A percentile compares a stretch with the other conserved stretches of the same genome.
phyloP scores from a whole-genome alignment of 2,329 filamentous ascomycete species.

The Paracorniculantispora psalliotae region DNA sequence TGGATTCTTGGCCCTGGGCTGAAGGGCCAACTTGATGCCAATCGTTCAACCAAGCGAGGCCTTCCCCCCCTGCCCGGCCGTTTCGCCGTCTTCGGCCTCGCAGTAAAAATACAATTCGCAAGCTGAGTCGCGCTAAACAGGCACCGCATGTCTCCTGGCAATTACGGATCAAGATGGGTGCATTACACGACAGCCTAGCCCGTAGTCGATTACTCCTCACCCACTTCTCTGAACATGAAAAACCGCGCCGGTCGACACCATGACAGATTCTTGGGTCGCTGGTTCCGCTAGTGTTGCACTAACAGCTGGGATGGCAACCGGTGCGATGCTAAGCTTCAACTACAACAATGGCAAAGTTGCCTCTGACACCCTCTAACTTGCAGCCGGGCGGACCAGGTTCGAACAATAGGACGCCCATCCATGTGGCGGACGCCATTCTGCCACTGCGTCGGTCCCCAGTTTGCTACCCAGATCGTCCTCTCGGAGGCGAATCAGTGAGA shows the following conservation, averaged over 20 bases:
- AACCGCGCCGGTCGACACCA: not conserved
- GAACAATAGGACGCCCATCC: not conserved
- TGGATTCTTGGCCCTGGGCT: constrained; percentile 8
- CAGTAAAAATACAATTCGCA: not conserved
- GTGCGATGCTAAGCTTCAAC: not conserved
- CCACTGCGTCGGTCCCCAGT: constrained; percentile 1
- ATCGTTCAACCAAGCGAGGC: not conserved
- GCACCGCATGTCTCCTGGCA: not conserved
- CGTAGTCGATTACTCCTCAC: not conserved
- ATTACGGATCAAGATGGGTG: constrained; percentile 1
- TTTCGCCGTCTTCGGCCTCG: constrained; percentile 2
- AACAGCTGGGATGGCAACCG: not conserved
- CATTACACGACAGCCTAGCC: not conserved
- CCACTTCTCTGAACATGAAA: not conserved
- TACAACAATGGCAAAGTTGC: not conserved
- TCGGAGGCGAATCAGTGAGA: constrained; percentile 32
- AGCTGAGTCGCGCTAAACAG: constrained; percentile 1
- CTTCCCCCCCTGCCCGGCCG: not conserved
- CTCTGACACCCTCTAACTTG: not conserved
- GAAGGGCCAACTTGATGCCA: constrained; percentile 3
- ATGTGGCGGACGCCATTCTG: constrained; percentile 6
- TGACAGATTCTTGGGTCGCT: not conserved
- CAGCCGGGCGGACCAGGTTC: not conserved
- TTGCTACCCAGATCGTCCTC: constrained; percentile 26
- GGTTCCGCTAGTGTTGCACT: not conserved